Percentiles rank a stretch among this genome's conserved stretches.
Conservation (phyloP, 352 stramenopile species). For the Globisporangium heterothallicum region DNA sequence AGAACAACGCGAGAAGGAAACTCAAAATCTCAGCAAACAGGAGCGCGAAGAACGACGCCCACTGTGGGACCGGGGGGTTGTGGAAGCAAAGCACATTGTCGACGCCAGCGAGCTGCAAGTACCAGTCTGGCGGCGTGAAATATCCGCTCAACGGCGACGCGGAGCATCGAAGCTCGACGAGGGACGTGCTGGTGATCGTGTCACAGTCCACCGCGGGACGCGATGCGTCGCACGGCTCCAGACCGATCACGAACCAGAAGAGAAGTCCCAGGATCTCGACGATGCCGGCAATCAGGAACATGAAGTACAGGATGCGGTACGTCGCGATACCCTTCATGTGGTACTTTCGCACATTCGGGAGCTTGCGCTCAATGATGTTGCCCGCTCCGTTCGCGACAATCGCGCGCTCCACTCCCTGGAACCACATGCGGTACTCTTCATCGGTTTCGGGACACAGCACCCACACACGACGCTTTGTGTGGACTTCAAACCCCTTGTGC, state of each 20-base stretch:
- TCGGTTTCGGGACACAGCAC: conserved; percentile 81
- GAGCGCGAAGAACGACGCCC: conserved; percentile 76
- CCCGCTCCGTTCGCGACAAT: conserved; percentile 70
- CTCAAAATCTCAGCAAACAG: conserved; percentile 58
- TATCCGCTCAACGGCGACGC: conserved; percentile 54
- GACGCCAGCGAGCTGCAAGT: conserved; percentile 59
- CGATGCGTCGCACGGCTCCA: conserved; percentile 66
- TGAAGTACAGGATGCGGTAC: conserved; percentile 75
- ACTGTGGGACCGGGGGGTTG: conserved; percentile 65
- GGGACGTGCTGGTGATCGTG: conserved; percentile 53
- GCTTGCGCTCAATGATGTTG: conserved; percentile 84
- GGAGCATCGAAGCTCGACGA: conserved; percentile 43
- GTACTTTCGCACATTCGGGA: conserved; percentile 87
- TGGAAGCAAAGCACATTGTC: conserved; percentile 78
- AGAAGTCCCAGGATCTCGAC: conserved; percentile 67
- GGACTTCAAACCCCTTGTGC: conserved; percentile 73
- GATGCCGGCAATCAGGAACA: conserved; percentile 66
- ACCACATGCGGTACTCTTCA: conserved; percentile 83
- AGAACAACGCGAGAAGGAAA: conserved; percentile 67
- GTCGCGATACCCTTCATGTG: conserved; percentile 81
- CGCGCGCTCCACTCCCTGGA: conserved; percentile 66
- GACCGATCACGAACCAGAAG: conserved; percentile 77
- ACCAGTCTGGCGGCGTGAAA: conserved; percentile 70
- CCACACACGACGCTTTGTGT: conserved; percentile 81
- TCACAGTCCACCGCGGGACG: conserved; percentile 46